Base-by-base conservation (phyloP, 75 land plant species). In the Isoetes taiwanensis region DNA sequence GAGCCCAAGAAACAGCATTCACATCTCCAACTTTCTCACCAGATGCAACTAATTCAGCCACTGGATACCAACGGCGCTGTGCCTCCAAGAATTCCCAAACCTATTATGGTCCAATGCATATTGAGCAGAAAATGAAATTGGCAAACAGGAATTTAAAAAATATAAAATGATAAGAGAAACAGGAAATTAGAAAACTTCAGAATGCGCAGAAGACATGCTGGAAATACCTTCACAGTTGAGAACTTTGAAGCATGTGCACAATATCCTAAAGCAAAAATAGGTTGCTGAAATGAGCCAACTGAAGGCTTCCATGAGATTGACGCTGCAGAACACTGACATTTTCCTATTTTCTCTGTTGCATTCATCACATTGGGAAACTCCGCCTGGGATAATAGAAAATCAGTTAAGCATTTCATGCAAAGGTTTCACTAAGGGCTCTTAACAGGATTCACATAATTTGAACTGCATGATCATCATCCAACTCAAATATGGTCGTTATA, bases 1-100 rank as follows among this genome's bases (percentile, higher is more conserved):
- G 89, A 29, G 95, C 94, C 98, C 98, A 87, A 16, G 89, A 81
- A 57, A 84, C 78, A 68, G 84, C 66, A 75, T 69, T 63, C 10
- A 87, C 95, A 28, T 62, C 72, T 58, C 78, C 85, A 5, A 57
- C 75, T 5, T 58, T 72, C 34, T 93, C 89, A 14, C 62, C 81
- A 32, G 80, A 55, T 32, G 55, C 73, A 58, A 67, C 56, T 54
- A 93, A 64, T 79, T 87, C 89, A 14, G 95, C 89, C 56, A 87
- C 77, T 55, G 84, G 82, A 43, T 83, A 67, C 95, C 98, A 93
- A 32, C 81, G 70, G 39, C 86, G 84, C 66, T 84, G 85, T 54
- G 72, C 79, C 59, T 83, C 73, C 27, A 77, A 74, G 70, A 93
- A 93, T 56, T 87, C 85, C 94, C 94, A 93, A 4, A 93, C 72